Conservation (phyloP, 2,329 filamentous ascomycete genomes). For the Penicillium nordicum region DNA sequence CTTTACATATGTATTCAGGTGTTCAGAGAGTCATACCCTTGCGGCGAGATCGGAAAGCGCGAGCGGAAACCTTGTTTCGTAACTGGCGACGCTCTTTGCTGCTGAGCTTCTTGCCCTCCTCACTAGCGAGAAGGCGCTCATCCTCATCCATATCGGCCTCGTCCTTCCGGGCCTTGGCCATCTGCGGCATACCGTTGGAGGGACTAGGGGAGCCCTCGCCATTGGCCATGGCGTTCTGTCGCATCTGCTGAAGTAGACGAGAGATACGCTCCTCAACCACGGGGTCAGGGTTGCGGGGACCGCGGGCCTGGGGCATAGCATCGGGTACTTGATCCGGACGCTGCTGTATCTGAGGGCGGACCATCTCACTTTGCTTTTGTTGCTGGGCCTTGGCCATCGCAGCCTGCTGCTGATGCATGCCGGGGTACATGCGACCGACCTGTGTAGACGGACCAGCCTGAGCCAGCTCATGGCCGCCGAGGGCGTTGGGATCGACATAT, state of each 20-base stretch:
- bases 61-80: conserved; percentile 97
- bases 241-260: conserved; percentile 87
- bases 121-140: conserved; percentile 86
- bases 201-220: conserved; percentile 46
- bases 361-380: conserved; percentile 58
- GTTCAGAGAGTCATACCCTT: conserved; percentile 66
- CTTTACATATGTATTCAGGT: background rate
- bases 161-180: conserved; percentile 78
- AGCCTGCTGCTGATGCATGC: conserved; percentile 87
- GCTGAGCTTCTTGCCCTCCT: conserved; percentile 98
- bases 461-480: conserved; percentile 61
- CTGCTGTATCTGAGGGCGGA: conserved; percentile 54
- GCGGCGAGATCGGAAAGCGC: conserved; percentile 93
- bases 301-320: conserved; percentile 29
- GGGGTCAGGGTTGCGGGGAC: conserved; percentile 55
- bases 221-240: conserved; percentile 63
- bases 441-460: conserved; percentile 51
- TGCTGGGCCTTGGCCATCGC: conserved; percentile 72
- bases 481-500: conserved; percentile 70
- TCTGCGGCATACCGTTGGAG: conserved; percentile 56
- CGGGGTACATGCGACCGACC: conserved; percentile 79
- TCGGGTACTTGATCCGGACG: conserved; percentile 30
- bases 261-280: conserved; percentile 90
- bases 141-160: conserved; percentile 99
- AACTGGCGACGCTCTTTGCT: conserved; percentile 95